Evolutionary conservation across 2,329 filamentous ascomycete species (phyloP).

Genomic region (Paecilomyces sp.): DNA sequence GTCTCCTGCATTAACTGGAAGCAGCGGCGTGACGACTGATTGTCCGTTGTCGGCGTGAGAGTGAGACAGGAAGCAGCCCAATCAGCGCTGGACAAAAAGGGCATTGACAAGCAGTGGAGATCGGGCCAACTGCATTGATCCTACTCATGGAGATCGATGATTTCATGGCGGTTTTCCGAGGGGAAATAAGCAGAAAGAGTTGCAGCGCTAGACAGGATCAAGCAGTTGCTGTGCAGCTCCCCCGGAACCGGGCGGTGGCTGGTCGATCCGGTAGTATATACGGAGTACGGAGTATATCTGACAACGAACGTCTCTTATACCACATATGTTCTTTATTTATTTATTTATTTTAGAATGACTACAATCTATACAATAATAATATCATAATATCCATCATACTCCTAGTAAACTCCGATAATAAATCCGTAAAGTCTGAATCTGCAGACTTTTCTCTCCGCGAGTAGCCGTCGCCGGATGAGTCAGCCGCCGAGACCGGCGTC

Average conservation of each 20-base stretch:
- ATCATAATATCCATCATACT: neutral
- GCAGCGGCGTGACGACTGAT: too few species aligned
- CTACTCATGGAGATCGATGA: neutral
- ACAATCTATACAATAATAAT: neutral
- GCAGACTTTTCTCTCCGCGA: neutral
- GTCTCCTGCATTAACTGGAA: too few species aligned
- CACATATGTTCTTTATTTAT: too few species aligned
- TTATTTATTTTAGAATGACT: neutral
- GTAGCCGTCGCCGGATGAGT: neutral
- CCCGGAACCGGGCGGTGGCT: neutral
- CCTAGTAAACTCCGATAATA: neutral
- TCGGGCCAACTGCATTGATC: neutral
- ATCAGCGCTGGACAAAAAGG: neutral
- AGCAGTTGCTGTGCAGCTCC: neutral
- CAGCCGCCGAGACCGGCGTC: neutral
- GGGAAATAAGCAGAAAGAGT: neutral
- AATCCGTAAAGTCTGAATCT: too few species aligned
- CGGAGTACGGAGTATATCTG: neutral
- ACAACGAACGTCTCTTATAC: neutral
- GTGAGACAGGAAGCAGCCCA: neutral
- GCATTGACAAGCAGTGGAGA: neutral
- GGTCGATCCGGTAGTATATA: neutral
- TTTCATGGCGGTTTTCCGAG: neutral
- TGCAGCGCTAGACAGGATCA: neutral
- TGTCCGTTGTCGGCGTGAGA: neutral